phyloP scores from a whole-genome alignment of 129 eudicot species.

The Rutidosis leptorrhynchoides region DNA sequence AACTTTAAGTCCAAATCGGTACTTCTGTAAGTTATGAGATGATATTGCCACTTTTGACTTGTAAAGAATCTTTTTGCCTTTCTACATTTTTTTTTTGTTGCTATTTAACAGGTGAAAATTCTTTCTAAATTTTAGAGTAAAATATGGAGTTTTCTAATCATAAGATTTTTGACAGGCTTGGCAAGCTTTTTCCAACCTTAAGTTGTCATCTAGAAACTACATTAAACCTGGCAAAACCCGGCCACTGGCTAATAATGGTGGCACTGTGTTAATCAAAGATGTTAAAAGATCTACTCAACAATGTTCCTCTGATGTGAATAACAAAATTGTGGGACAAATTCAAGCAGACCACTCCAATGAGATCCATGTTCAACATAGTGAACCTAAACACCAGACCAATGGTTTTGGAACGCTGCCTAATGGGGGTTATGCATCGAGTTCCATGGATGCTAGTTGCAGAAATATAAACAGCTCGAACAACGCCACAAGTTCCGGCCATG shows the following conservation, averaged over 20 bases:
- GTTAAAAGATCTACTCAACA: slow-evolving; percentile 18
- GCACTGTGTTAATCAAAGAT: slow-evolving; percentile 31
- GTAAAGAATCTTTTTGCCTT: background rate
- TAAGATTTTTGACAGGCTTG: slow-evolving; percentile 62
- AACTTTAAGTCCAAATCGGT: background rate
- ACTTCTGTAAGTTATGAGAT: background rate
- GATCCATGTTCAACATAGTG: too few relatives aligned
- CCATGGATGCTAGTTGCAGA: too few relatives aligned
- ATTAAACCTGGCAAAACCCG: slow-evolving; percentile 69
- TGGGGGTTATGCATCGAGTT: too few relatives aligned
- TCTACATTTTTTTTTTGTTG: background rate
- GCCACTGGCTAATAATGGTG: slow-evolving; percentile 42
- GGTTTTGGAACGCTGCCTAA: too few relatives aligned
- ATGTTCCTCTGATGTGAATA: too few relatives aligned
- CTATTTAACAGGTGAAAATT: slow-evolving; percentile 3
- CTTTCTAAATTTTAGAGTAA: background rate
- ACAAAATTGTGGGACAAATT: too few relatives aligned
- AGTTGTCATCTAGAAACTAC: slow-evolving; percentile 62
- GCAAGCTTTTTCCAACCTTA: slow-evolving; percentile 67
- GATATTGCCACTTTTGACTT: background rate
- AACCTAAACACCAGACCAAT: too few relatives aligned
- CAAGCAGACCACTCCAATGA: too few relatives aligned
- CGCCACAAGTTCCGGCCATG: too few relatives aligned
- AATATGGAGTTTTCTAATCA: slow-evolving; percentile 13
- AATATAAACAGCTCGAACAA: too few relatives aligned